Conservation (phyloP, 164 flowering plant species). For the Vitis amurensis region DNA sequence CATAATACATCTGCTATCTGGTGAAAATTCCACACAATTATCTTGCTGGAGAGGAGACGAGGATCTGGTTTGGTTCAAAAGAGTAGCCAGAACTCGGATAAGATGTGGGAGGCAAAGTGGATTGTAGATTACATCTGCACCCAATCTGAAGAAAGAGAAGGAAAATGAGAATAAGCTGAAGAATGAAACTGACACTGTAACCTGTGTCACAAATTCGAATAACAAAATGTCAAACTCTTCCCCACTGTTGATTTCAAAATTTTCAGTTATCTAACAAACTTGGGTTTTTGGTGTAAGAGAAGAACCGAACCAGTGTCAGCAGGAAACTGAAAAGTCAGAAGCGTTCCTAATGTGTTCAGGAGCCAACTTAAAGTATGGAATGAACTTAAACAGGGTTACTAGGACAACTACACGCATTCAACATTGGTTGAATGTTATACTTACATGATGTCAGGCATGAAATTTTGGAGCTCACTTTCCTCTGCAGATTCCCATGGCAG, state of each 20-base stretch:
- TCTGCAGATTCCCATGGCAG: slow-evolving; percentile 88
- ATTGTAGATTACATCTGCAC: slow-evolving; percentile 93
- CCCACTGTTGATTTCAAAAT: too few relatives aligned
- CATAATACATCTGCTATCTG: neutral
- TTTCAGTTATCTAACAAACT: too few relatives aligned
- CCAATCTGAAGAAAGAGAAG: slow-evolving; percentile 55
- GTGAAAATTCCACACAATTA: neutral
- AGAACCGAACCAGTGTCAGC: too few relatives aligned
- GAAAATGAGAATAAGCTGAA: neutral
- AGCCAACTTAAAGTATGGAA: too few relatives aligned
- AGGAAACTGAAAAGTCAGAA: too few relatives aligned
- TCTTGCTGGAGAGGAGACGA: neutral
- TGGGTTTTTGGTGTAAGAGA: too few relatives aligned
- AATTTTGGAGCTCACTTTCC: slow-evolving; percentile 46
- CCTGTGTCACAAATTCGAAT: too few relatives aligned
- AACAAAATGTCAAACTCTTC: too few relatives aligned
- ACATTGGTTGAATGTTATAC: slow-evolving; percentile 17
- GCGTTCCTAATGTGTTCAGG: too few relatives aligned
- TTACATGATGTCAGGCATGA: slow-evolving; percentile 76
- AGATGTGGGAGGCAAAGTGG: slow-evolving; percentile 84
- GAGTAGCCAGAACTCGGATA: slow-evolving; percentile 49
- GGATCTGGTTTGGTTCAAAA: slow-evolving; percentile 12
- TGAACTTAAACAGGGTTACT: too few relatives aligned
- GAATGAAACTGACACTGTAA: too few relatives aligned
- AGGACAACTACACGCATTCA: neutral